Evolutionary conservation across 257 asterid genomes (phyloP), one percentile per base, ranked within the genome.

Genomic region (Sherardia arvensis): DNA sequence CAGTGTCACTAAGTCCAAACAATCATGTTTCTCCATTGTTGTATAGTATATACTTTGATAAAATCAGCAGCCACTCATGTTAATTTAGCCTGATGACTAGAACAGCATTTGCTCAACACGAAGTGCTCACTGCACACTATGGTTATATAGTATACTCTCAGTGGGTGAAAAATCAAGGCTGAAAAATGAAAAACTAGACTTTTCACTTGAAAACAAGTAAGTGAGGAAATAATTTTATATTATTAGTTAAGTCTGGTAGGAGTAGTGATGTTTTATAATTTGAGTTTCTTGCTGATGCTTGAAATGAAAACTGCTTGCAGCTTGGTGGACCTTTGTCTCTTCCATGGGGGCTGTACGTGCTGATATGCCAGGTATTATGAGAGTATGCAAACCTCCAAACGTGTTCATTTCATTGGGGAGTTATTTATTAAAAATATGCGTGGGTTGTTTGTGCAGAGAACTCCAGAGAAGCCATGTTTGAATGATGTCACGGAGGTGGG

Each of bases 301-400:
- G 66, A 23, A 33, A 49, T 26, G 59, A 4, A 38, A 26, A 30
- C 34, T n/a, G 7, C 54, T 68, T 21, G 66, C 95, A 89, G 97
- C 87, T 92, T 4, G 97, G 96, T 60, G 99, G 99, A 47, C 99
- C 99, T 36, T 76, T 92, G 45, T 87, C 99, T 28, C 97, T 92
- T 70, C 99, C 97, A 8, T 92, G 99, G 99, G 99, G 97, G 72
- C 76, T 92, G 53, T 92, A 89, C n/a, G 95, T 92, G 76, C 88
- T 92, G 73, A 70, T 92, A 73, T 92, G 99, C 74, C 99, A 92
- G 95, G 98, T 92, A 81, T 15, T 92, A 81, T 15, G 63, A 20
- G 21, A 43, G 21, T 43, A 43, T 40, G n/a, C 48, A 40, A 40
- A 43, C 20, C 20, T 43, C 48, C 14, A 40, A 62, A n/a, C 56